Evolutionary conservation across 306 rosid species (phyloP), one percentile per base, ranked within the genome.

Genomic region (Urtica urens): DNA sequence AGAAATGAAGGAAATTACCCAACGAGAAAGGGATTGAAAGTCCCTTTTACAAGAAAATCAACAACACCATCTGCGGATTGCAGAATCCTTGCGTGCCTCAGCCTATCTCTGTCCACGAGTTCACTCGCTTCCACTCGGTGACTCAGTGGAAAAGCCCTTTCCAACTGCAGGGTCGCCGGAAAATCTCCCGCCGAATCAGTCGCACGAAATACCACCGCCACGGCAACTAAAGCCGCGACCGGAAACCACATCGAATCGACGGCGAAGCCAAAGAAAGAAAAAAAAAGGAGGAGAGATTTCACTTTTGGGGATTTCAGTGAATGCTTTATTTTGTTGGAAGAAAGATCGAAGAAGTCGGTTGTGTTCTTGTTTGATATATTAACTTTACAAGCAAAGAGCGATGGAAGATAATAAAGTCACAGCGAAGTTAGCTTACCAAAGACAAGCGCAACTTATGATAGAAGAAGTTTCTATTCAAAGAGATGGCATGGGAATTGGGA

Each of bases 131-230:
- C 87, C 27, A 82, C 79, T 41, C 81, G 77, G 5, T 82, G 78
- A 64, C 72, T 74, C 24, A 71, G 10, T 31, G 94, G 86, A 70
- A 82, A 85, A 31, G 93, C 96, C 63, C 99, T 75, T 53, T 92
- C 87, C 55, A 92, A 62, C n/a, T 55, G 57, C 49, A 92, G 53
- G 9, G 67, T 63, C 23, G 67, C 67, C 75, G 93, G 87, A 43
- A 85, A 78, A 18, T 5, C 17, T 51, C 37, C 37, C 1, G 37
- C 27, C 3, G 31, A 70, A 59, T 16, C 53, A 25, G 54, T 74
- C 40, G 59, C 67, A 62, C 55, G 27, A 30, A 68, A 23, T 22
- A 77, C 9, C 26, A 24, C 65, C 11, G 25, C 68, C 45, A 18
- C 68, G 48, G 57, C 55, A 17, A 71, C 27, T 21, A 63, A 10